Base-by-base conservation (phyloP, 306 rosid species). In the Lupinus albus region DNA sequence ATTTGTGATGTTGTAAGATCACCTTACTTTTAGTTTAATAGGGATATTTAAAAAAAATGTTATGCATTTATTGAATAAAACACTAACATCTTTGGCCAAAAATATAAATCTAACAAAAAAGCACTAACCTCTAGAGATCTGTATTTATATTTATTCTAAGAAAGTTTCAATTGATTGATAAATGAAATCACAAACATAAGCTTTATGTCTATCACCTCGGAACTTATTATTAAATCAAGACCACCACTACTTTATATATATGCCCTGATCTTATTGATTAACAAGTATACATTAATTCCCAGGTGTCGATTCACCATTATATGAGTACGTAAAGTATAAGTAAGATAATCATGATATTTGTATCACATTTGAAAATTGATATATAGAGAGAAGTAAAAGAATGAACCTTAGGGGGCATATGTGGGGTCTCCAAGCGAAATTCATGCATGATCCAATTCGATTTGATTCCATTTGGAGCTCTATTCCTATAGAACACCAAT, bases 381-480 rank as follows among this genome's bases (percentile, higher is more conserved):
- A 67, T 3, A 11, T 6, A 7, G 16, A 49, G 2, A 39, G 38
- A 36, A 15, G 17, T 28, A 4, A 18, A 21, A n/a, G n/a, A 70
- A 58, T 11, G 1, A 48, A 93, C 99, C 99, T 93, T 94, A 15
- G 99, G 99, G 38, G 95, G 97, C 92, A 84, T 79, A 64, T 94
- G 97, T 80, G 96, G 97, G 80, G 99, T 87, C 86, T 94, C 99
- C 66, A 94, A 73, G 3, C 99, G 86, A 79, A 90, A 94, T 82
- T 94, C 99, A 36, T 94, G 99, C 99, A 94, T 94, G 62, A 93
- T 93, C 98, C 98, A 93, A 25, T 97, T 94, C 0, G 94, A 81
- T 81, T 93, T 93, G 76, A 93, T 83, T 8, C 98, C 98, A 68
- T 88, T 93, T 0, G 98, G 98, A 60, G 98, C 98, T 64, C 98